Base-by-base conservation (phyloP, 2,329 filamentous ascomycete genomes). In the Penicillium hesseltinei region DNA sequence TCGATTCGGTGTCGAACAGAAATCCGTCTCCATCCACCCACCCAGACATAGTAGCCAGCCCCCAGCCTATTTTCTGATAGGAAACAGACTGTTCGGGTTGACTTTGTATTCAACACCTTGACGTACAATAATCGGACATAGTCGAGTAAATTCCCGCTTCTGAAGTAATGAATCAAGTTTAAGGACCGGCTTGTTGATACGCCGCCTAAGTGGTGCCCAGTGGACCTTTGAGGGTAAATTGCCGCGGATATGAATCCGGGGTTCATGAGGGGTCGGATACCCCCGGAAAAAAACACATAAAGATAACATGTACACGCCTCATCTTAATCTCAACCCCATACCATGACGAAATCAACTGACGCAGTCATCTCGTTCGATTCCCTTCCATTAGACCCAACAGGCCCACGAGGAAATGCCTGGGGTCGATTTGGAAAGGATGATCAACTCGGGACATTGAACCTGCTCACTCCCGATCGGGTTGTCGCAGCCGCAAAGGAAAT, bases 401-500 rank as follows among this genome's bases (percentile, higher is more conserved):
- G 81, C 1, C 80, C 81, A 5, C 74, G 71, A 2, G 79, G 80
- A 15, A 84, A 84, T 52, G 81, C 82, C 5, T 85, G 82, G 82
- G 81, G 81, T 2, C 76, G 81, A 7, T 84, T 81, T 59, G 82
- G 82, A 13, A 64, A 71, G 6, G 58, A 75, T 5, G 82, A 85
- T 56, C 71, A 83, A 62, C 73, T 82, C 6, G 82, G 82, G 31
- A 81, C 78, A 45, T 69, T 84, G 4, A 84, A 84, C 62, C 73
- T 82, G 3, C 73, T 84, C 45, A 84, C 81, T 0, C 75, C 78
- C 1, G 63, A 71, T 21, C 73, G 73, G 7, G 71, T 80, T 19
- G 72, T 73, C 8, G 65, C 71, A 15, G 78, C 78, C 0, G 75
- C 77, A 0, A 71, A 71, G 17, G 78, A 81, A 60, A 81, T 82